Base-by-base conservation (phyloP, 2,329 filamentous ascomycete genomes). In the Penicillium verrucosum region DNA sequence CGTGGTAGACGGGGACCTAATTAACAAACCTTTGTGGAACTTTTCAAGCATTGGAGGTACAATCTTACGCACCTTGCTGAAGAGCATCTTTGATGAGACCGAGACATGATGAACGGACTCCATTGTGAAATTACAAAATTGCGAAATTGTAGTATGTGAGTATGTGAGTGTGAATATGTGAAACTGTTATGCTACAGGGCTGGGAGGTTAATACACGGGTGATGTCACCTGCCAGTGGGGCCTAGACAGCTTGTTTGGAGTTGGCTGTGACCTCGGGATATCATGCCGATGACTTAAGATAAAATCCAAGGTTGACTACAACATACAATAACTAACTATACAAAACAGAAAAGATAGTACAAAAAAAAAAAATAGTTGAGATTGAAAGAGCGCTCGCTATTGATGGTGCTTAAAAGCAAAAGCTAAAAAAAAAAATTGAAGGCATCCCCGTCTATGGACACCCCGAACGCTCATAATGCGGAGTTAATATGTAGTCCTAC, bases 21-120 rank as follows among this genome's bases (percentile, higher is more conserved):
- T 23, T 16, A 38, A 63, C 77, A 46, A 71, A 91, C 93, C 94
- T 82, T 99, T 99, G 77, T 97, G 94, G 72, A 97, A 97, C 70
- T 85, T 90, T 72, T 94, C 90, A 52, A 97, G 83, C 90, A 99
- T 90, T 11, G 94, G 94, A 62, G 94, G 94, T 58, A 99, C 85
- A 80, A 99, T 89, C 72, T 88, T 90, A 81, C 88, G 89, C 70
- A 92, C 91, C 75, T 90, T 93, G 64, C 80, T 77, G 56, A 99
- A 80, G 51, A 96, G 79, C 65, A 89, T 86, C 75, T 86, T 89
- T 23, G 92, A 90, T 27, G 86, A 78, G 61, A 83, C 77, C 60
- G 88, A 87, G 82, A 91, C 62, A 62, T 75, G 70, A 36, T 72
- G 71, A 44, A 66, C 64, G 8, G 69, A 62, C 44, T 73, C 71